These are phyloP conservation scores for Teunomyces stri DNA, from an alignment of 805 yeast genomes.

Conservation along the genomic window DNA sequence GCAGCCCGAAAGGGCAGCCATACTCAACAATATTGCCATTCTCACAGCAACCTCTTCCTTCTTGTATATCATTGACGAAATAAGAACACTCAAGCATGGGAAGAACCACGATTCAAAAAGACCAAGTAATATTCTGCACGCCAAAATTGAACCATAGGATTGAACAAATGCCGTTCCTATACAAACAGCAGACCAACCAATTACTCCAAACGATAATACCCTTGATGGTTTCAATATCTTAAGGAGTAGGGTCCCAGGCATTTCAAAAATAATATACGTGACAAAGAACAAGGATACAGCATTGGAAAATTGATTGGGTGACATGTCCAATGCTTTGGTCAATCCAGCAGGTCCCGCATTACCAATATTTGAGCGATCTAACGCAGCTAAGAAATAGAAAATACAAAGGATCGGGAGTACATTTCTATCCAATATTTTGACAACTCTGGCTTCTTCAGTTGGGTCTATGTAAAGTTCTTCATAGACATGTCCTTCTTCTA, in stretches of 20 bases:
- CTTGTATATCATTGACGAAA: slow-evolving; percentile 29
- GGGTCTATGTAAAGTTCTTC: slow-evolving; percentile 16
- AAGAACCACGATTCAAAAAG: slow-evolving; percentile 51
- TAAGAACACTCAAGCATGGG: slow-evolving; percentile 47
- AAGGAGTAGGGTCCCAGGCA: slow-evolving; percentile 34
- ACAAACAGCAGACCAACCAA: slow-evolving; percentile 42
- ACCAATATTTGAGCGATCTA: slow-evolving; percentile 59
- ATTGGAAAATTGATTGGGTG: slow-evolving; percentile 39
- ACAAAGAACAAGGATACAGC: slow-evolving; percentile 47
- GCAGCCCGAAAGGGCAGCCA: slow-evolving; percentile 54
- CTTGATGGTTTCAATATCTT: slow-evolving; percentile 33
- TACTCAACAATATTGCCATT: slow-evolving; percentile 40
- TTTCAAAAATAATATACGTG: slow-evolving; percentile 44
- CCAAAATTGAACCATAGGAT: slow-evolving; percentile 42
- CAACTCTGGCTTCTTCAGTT: slow-evolving; percentile 26
- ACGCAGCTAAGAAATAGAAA: slow-evolving; percentile 44
- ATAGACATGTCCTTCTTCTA: not conserved
- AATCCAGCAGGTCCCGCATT: slow-evolving; percentile 58
- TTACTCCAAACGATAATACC: slow-evolving; percentile 27
- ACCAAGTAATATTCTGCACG: slow-evolving; percentile 50
- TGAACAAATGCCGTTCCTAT: slow-evolving; percentile 42
- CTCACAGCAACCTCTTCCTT: slow-evolving; percentile 16
- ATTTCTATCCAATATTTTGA: slow-evolving; percentile 41
- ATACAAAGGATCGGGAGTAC: slow-evolving; percentile 43
- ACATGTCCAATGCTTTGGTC: slow-evolving; percentile 36